Evolutionary conservation across 352 stramenopile genomes (phyloP).

Genomic region (Aphanomyces euteiches): DNA sequence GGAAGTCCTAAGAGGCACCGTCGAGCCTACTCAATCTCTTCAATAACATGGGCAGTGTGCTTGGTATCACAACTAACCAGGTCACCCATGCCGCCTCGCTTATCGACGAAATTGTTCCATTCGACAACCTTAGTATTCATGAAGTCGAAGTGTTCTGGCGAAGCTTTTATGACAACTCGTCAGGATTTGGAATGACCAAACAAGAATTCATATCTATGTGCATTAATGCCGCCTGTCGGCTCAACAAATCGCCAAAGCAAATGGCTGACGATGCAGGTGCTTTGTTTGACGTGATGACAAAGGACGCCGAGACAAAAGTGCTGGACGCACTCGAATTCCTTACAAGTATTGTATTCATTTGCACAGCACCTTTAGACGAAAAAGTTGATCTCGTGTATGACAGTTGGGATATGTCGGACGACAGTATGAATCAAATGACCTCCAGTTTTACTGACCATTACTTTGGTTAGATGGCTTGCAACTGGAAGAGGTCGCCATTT

Average conservation of each 20-base stretch:
- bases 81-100: slow-evolving; percentile 5
- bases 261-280: slow-evolving; percentile 47
- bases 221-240: slow-evolving; percentile 42
- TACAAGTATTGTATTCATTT: slow-evolving; percentile 66
- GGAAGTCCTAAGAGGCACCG: too few species aligned
- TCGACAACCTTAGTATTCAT: slow-evolving; percentile 61
- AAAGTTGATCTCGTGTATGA: slow-evolving; percentile 84
- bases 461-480: slow-evolving; percentile 38
- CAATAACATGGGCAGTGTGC: slow-evolving; percentile 17
- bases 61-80: slow-evolving; percentile 21
- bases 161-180: slow-evolving; percentile 75
- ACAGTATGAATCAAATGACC: slow-evolving; percentile 37
- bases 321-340: slow-evolving; percentile 82
- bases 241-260: slow-evolving; percentile 44
- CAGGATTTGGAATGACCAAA: slow-evolving; percentile 62
- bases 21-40: neutral
- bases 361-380: slow-evolving; percentile 52
- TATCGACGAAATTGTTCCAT: slow-evolving; percentile 57
- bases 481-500: slow-evolving; percentile 83
- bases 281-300: slow-evolving; percentile 55
- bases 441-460: neutral
- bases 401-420: slow-evolving; percentile 84
- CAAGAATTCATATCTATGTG: slow-evolving; percentile 60
- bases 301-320: slow-evolving; percentile 22
- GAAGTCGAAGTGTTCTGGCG: slow-evolving; percentile 82